Base-by-base conservation (phyloP, 2,329 filamentous ascomycete species). In the Diaporthe nobilis region DNA sequence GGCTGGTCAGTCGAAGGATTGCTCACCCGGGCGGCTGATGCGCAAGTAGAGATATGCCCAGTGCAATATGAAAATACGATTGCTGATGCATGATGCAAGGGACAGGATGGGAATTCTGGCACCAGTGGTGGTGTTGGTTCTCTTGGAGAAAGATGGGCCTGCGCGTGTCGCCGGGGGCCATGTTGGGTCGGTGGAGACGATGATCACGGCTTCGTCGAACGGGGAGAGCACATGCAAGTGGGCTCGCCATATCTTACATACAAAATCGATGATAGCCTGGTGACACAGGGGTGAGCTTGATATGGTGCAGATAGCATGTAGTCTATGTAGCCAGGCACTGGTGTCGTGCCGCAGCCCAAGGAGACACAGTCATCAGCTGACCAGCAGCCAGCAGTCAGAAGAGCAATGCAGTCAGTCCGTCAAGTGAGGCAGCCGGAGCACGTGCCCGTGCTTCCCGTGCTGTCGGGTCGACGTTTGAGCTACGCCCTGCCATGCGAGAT, bases 371-470 rank as follows among this genome's bases (percentile, higher is more conserved):
- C 28, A 28, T 47, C 61, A 67, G 61, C 61, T 47, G 28, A 31
- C 9, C 25, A 55, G 42, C 39, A 10, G 60, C 25, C 61, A 13
- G 61, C 42, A 49, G 61, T 67, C 61, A 49, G 61, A 53, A 17
- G 47, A 53, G 31, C 20, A 17, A 1, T 22, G 44, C 13, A 28
- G 65, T 68, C 47, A 20, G 47, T 47, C 25, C 47, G 60, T 47
- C 25, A 60, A 70, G 31, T 12, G 49, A 70, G 65, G 49, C 47
- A 70, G 65, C 65, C 65, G 22, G 22, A 70, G 65, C 65, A 70
- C 65, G 65, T 55, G 65, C 65, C n/a, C 39, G 25, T 65, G 39
- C 49, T 28, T 49, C 31, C 65, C 65, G 4, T 28, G 4, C n/a
- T 39, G 65, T n/a, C 65, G 47, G 65, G 22, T 68, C 44, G 20